Evolutionary conservation across 148 eudicot genomes (phyloP), one percentile per base, ranked within the genome.

Genomic region (Rhododendron mucronatum): DNA sequence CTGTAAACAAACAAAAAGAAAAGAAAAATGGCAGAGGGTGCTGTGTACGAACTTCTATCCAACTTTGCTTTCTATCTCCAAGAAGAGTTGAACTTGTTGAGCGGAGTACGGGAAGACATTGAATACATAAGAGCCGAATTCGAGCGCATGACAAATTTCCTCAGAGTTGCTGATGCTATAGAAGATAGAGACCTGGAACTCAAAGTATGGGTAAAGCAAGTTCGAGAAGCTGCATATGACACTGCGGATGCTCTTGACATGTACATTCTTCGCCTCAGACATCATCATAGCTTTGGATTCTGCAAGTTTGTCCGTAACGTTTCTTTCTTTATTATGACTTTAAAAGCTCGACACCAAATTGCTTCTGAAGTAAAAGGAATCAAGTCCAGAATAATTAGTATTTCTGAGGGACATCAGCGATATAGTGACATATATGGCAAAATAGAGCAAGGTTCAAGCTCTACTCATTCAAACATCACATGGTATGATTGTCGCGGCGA

Each of bases 401-500:
- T 82, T 63, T 61, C 84, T 10, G 35, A 39, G 18, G 75, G 84
- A 41, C 50, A 41, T 37, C 50, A 61, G 55, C 73, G 85, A 74
- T 86, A 82, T 67, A 63, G 57, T 18, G 18, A 13, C 28, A 67
- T n/a, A 39, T 44, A 69, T 10, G 55, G 44, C n/a, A 39, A 3
- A 16, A 37, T 28, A 21, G 71, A 81, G 21, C 84, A 50, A 69
- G 55, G 71, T 39, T 81, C 53, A 71, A 26, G 67, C 21, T 39
- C 81, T 67, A 18, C 63, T 57, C 7, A 14, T 47, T 57, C 23
- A 16, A 57, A 57, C 2, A 57, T 16, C 9, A 0, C 61, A 8
- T 86, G 88, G 88, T 41, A 86, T 6, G 85, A 86, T 26, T 39
- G 74, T 73, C 81, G 82, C n/a, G 45, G 85, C 41, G 84, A 86